These are phyloP conservation scores for Cercospora sp. DNA, from an alignment of 2,329 filamentous ascomycete species.

Conservation along the genomic window DNA sequence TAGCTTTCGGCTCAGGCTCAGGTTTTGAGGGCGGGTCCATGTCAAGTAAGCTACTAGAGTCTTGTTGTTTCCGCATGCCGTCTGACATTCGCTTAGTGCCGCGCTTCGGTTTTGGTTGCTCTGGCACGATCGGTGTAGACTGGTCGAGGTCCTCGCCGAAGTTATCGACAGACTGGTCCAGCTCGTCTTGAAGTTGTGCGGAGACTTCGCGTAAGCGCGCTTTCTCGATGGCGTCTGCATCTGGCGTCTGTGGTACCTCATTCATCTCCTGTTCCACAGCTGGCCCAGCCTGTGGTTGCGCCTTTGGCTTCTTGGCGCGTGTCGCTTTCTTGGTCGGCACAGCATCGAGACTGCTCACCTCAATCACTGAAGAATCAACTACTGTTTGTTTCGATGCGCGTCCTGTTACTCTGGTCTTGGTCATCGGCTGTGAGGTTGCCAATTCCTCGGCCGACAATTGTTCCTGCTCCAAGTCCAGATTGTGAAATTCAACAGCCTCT, in stretches of 20 bases:
- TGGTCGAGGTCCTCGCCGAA: conserved; percentile 29
- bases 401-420: conserved; percentile 29
- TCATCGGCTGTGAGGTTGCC: conserved; percentile 22
- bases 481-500: conserved; percentile 16
- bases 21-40: conserved; percentile 31
- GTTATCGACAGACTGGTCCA: conserved; percentile 36
- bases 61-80: conserved; percentile 36
- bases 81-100: conserved; percentile 45
- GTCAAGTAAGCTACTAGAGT: conserved; percentile 29
- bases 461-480: conserved; percentile 26
- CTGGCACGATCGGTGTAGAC: conserved; percentile 30
- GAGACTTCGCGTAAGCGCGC: conserved; percentile 32
- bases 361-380: conserved; percentile 35
- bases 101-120: conserved; percentile 31
- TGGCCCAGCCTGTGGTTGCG: conserved; percentile 32
- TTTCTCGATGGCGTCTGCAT: conserved; percentile 19
- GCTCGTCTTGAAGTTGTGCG: conserved; percentile 36
- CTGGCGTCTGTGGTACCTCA: conserved; percentile 23
- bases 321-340: conserved; percentile 35
- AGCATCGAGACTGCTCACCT: conserved; percentile 30
- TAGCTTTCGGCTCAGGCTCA: conserved; percentile 35
- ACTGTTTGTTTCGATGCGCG: conserved; percentile 30
- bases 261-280: conserved; percentile 23
- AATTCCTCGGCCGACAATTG: conserved; percentile 21
- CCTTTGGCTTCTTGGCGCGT: conserved; percentile 35